Evolutionary conservation across 805 yeast genomes (phyloP), one percentile per base, ranked within the genome.

Genomic region (Metschnikowia baotianmanensis): DNA sequence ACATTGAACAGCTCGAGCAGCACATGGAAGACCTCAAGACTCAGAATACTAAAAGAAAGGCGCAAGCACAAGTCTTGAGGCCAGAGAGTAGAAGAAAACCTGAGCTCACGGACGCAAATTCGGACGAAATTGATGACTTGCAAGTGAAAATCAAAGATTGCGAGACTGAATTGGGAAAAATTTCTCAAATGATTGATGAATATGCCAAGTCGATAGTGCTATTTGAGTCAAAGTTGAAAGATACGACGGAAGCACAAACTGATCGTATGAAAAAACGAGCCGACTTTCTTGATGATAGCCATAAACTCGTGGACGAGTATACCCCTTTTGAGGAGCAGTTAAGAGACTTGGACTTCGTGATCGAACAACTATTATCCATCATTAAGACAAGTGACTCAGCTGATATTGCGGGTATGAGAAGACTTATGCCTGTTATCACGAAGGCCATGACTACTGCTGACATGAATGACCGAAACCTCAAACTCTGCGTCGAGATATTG

Each of bases 341-440:
- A 5, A 70, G 67, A 17, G 88, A 83, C 41, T 57, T 79, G 21
- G 90, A 85, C 47, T 89, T 81, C 56, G 77, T 89, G 34, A 72
- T 89, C 30, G 79, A 80, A 43, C 96, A 93, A 59, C 60, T 91
- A 16, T 58, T 91, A 27, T 61, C 67, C 8, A 75, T 87, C 20
- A 82, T 90, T 0, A 74, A 75, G 21, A 76, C 77, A 27, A 84
- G 83, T 56, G 98, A 93, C 59, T 88, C 79, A 55, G 83, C 88
- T 52, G 97, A 93, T 65, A 96, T 90, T 60, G 76, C 85, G 34
- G 96, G 97, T 16, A 77, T 96, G 56, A 75, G 96, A 58, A 79
- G 80, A 32, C 79, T 88, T 78, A 63, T 85, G 28, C 69, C 68
- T 25, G 58, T 67, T 9, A 58, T 68, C 18, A 58, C 72, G 45